A percentile compares a stretch with the other conserved stretches of the same genome.
phyloP scores from a whole-genome alignment of 1,139 yeast genomes.

The Scheffersomyces lignicola region DNA sequence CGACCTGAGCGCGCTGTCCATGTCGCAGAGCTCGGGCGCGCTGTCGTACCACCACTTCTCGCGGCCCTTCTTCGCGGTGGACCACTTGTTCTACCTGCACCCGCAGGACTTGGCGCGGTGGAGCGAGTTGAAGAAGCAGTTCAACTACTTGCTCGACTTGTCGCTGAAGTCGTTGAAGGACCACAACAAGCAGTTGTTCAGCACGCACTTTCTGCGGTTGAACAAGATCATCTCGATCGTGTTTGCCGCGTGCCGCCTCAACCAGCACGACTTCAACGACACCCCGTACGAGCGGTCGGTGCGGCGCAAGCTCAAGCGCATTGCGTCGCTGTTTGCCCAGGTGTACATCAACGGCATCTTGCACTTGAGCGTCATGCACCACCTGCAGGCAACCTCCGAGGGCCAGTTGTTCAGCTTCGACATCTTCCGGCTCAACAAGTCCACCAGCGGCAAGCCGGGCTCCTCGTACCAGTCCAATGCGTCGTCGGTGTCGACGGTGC shows the following conservation, averaged over 20 bases:
- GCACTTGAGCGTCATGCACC: slow-evolving; percentile 46
- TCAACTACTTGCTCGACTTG: slow-evolving; percentile 46
- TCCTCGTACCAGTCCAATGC: slow-evolving; percentile 17
- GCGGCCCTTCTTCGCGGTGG: slow-evolving; percentile 42
- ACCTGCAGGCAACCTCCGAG: slow-evolving; percentile 23
- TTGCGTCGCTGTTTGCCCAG: slow-evolving; percentile 56
- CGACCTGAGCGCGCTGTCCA: slow-evolving; percentile 40
- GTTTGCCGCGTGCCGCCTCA: slow-evolving; percentile 52
- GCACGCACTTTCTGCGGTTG: slow-evolving; percentile 50
- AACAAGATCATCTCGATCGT: slow-evolving; percentile 49
- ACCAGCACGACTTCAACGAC: slow-evolving; percentile 47
- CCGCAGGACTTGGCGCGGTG: slow-evolving; percentile 59
- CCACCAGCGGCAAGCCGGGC: slow-evolving; percentile 19
- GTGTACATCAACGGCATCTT: slow-evolving; percentile 60
- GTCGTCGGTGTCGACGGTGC: slow-evolving; percentile 27
- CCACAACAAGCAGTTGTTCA: slow-evolving; percentile 49
- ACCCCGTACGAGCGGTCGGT: slow-evolving; percentile 48
- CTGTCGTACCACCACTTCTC: slow-evolving; percentile 42
- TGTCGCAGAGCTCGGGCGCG: slow-evolving; percentile 25
- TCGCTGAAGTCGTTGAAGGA: slow-evolving; percentile 50
- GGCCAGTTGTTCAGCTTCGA: slow-evolving; percentile 35
- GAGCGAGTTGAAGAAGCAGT: slow-evolving; percentile 50
- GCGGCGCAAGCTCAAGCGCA: slow-evolving; percentile 47
- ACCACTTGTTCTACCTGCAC: slow-evolving; percentile 53
- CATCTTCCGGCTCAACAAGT: slow-evolving; percentile 30